Conservation (phyloP, 805 yeast genomes). For the Barnettozyma pratensis region DNA sequence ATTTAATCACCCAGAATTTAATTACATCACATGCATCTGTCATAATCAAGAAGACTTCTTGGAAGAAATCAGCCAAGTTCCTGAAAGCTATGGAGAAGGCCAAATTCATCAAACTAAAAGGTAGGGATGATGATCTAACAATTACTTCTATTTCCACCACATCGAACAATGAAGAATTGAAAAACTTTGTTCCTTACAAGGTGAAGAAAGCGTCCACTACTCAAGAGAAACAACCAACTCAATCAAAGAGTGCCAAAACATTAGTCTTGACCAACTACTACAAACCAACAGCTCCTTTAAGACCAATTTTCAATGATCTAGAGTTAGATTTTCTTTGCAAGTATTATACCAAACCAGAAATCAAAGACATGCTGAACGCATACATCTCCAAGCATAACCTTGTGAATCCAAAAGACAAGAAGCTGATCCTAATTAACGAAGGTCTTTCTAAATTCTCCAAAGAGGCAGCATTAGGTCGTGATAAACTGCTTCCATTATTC, state of each 20-base stretch:
- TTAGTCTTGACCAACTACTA: slow-evolving; percentile 48
- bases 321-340: slow-evolving; percentile 29
- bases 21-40: slow-evolving; percentile 58
- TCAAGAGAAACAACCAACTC: background rate
- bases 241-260: slow-evolving; percentile 15
- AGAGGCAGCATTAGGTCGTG: slow-evolving; percentile 28
- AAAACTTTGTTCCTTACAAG: slow-evolving; percentile 60
- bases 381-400: slow-evolving; percentile 54
- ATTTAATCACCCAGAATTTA: slow-evolving; percentile 62
- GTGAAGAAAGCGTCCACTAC: slow-evolving; percentile 20
- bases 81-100: slow-evolving; percentile 82
- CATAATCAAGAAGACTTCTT: slow-evolving; percentile 72
- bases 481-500: slow-evolving; percentile 37
- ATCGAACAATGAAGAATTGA: slow-evolving; percentile 41
- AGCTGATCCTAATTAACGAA: slow-evolving; percentile 51
- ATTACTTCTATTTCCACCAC: slow-evolving; percentile 46
- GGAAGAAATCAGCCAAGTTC: slow-evolving; percentile 86
- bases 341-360: slow-evolving; percentile 49
- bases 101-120: slow-evolving; percentile 64
- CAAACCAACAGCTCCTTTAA: slow-evolving; percentile 50
- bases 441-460: slow-evolving; percentile 40
- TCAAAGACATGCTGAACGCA: slow-evolving; percentile 45
- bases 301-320: slow-evolving; percentile 40
- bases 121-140: slow-evolving; percentile 77
- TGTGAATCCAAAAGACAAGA: slow-evolving; percentile 47